phyloP scores from a whole-genome alignment of 2,329 filamentous ascomycete species.

The Ceratocystis cubensis region DNA sequence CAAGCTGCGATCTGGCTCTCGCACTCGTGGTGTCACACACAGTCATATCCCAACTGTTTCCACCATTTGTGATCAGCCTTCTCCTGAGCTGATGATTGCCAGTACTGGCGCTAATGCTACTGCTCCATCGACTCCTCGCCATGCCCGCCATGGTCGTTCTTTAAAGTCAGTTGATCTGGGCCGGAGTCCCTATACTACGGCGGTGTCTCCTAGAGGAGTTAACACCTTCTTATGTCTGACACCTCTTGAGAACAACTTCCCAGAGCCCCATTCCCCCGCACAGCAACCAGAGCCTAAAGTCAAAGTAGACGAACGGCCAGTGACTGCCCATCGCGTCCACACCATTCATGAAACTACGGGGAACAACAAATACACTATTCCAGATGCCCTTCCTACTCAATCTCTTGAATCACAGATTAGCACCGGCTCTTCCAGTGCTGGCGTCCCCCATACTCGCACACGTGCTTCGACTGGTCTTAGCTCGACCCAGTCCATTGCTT shows the following conservation, averaged over 20 bases:
- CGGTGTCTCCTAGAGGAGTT: conserved; percentile 13
- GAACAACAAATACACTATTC: not conserved
- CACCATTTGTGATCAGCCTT: not conserved
- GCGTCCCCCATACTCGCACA: not conserved
- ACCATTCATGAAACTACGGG: conserved; percentile 23
- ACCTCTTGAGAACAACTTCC: conserved; percentile 23
- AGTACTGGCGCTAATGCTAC: conserved; percentile 17
- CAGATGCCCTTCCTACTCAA: conserved; percentile 12
- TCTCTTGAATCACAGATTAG: conserved; percentile 16
- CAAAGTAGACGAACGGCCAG: conserved; percentile 33
- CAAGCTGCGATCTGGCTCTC: conserved; percentile 14
- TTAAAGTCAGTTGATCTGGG: conserved; percentile 35
- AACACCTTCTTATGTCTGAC: conserved; percentile 20
- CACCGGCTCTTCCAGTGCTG: conserved; percentile 9
- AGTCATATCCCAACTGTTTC: conserved; percentile 16
- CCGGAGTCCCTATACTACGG: conserved; percentile 22
- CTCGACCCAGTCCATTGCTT: conserved; percentile 37
- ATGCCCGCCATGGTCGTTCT: conserved; percentile 35
- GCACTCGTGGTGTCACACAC: conserved; percentile 15
- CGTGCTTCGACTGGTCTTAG: conserved; percentile 25
- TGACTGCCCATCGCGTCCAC: conserved; percentile 36
- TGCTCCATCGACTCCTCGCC: conserved; percentile 18
- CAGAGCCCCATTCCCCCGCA: conserved; percentile 28
- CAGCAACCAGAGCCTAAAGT: conserved; percentile 22
- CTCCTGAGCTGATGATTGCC: not conserved